phyloP scores from a whole-genome alignment of 768 basidiomycete species.

The Termitomyces sp. region DNA sequence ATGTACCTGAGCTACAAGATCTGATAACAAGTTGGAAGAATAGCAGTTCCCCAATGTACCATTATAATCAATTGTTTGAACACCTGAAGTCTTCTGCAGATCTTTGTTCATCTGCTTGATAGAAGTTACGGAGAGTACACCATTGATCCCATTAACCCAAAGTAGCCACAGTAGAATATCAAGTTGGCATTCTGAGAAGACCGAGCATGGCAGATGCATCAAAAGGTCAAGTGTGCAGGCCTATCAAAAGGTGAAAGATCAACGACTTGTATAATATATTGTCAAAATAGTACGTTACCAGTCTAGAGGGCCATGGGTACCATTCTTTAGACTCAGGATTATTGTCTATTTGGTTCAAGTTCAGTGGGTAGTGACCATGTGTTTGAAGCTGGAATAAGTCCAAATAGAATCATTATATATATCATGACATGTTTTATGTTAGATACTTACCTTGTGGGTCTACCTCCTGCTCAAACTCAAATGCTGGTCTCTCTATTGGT shows the following conservation, averaged over 20 bases:
- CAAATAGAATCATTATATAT: background rate
- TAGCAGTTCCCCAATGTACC: background rate
- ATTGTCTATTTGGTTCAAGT: background rate
- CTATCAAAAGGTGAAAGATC: background rate
- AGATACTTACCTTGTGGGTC: background rate
- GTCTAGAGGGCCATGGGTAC: background rate
- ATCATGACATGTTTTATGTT: background rate
- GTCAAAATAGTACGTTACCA: background rate
- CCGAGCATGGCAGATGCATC: slow-evolving; percentile 6
- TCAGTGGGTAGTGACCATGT: background rate
- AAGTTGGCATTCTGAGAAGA: slow-evolving; percentile 5
- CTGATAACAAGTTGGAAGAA: background rate
- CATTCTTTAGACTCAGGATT: background rate
- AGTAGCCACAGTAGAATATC: slow-evolving; percentile 4
- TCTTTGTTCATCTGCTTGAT: slow-evolving; percentile 1
- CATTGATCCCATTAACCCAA: background rate
- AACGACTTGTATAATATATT: background rate
- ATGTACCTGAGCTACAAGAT: background rate
- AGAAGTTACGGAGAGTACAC: background rate
- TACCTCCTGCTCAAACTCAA: background rate
- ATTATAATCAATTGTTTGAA: background rate
- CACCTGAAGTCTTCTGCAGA: background rate
- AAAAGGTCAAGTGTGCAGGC: slow-evolving; percentile 6
- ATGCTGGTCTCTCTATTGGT: background rate
- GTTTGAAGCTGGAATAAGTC: background rate